These are phyloP conservation scores for Chlamydomonas applanata DNA, from an alignment of 139 green algal species.

Conservation along the genomic window DNA sequence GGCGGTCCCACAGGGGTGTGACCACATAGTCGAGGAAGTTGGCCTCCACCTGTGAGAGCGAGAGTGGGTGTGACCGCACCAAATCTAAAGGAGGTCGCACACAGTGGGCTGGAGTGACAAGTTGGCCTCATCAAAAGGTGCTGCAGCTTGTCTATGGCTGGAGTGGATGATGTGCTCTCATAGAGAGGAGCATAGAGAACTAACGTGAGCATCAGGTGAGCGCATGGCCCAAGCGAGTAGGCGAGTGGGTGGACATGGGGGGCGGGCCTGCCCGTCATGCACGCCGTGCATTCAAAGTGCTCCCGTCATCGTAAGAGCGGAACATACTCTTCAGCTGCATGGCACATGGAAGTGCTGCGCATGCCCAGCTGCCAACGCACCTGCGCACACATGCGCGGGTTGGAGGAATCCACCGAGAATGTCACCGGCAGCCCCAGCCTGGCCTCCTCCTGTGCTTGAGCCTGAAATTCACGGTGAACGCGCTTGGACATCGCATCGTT, in stretches of 20 bases:
- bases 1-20: constrained; percentile 53
- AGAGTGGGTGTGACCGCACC: background rate
- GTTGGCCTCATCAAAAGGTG: too few species aligned
- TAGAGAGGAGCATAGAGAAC: too few species aligned
- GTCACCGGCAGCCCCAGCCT: constrained; percentile 45
- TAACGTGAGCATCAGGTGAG: too few species aligned
- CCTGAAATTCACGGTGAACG: constrained; percentile 58
- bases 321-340: too few species aligned
- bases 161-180: too few species aligned
- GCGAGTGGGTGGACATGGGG: too few species aligned
- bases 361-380: background rate
- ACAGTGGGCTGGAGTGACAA: too few species aligned
- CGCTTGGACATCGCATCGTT: constrained; percentile 38
- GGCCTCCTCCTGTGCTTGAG: constrained; percentile 42
- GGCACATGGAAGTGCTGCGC: constrained; percentile 5
- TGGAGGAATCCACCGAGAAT: constrained; percentile 44
- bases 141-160: too few species aligned
- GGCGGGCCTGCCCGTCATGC: too few species aligned
- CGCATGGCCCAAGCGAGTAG: too few species aligned
- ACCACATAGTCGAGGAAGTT: constrained; percentile 72
- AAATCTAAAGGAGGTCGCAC: background rate
- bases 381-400: constrained; percentile 38
- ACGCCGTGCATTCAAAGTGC: too few species aligned
- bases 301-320: too few species aligned
- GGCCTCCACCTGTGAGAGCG: constrained; percentile 47